Conservation (phyloP, 306 rosid species). For the Lathyrus oleraceus region DNA sequence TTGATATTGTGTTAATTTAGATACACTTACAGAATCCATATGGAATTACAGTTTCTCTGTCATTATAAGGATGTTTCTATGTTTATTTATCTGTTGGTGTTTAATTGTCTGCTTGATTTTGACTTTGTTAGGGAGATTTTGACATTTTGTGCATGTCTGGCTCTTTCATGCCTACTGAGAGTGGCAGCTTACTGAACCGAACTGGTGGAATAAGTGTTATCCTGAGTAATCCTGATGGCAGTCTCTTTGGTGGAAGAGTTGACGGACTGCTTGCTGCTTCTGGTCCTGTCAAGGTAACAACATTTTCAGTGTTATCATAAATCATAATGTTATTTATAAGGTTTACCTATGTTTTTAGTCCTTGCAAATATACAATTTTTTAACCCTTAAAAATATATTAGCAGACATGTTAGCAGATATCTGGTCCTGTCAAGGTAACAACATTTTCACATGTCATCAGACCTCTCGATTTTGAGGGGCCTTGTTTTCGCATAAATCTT, state of each 20-base stretch:
- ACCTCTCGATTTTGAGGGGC: not conserved
- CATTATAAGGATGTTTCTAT: slow-evolving; percentile 6
- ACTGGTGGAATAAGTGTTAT: slow-evolving; percentile 74
- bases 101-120: slow-evolving; percentile 23
- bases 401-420: too few relatives aligned
- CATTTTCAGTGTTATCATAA: slow-evolving; percentile 13
- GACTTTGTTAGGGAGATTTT: slow-evolving; percentile 72
- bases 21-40: not conserved
- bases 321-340: not conserved
- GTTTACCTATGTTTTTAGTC: not conserved
- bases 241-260: slow-evolving; percentile 80
- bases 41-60: not conserved
- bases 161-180: slow-evolving; percentile 66
- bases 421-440: too few relatives aligned
- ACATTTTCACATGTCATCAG: not conserved
- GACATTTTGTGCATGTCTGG: slow-evolving; percentile 88
- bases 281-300: slow-evolving; percentile 73
- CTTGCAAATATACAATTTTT: not conserved
- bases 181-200: slow-evolving; percentile 60
- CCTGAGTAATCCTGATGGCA: slow-evolving; percentile 86
- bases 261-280: slow-evolving; percentile 87
- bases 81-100: not conserved
- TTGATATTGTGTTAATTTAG: not conserved
- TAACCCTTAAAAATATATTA: too few relatives aligned
- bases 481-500: not conserved